Evolutionary conservation across 164 flowering plant genomes (phyloP), one percentile per base, ranked within the genome.

Genomic region (Protea cynaroides): DNA sequence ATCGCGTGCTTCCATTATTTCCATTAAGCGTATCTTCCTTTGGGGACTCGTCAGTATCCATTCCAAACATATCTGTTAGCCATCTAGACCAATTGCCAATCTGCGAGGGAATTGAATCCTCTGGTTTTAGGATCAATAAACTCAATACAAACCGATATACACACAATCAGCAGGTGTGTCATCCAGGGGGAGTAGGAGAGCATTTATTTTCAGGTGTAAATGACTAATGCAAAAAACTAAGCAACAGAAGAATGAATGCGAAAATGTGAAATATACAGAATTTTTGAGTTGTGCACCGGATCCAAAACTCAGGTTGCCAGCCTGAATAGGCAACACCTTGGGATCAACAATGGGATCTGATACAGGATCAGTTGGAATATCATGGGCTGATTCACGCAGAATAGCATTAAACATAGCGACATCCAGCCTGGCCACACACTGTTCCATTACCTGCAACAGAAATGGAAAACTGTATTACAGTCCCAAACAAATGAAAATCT

Each of bases 381-480:
- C 95, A 65, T 86, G 72, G 54, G 80, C 96, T 25, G 99, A 95
- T 69, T 95, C 98, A 21, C 99, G 89, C 19, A 95, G 82, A 71
- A 95, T 95, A 46, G 99, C 99, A 82, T 95, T 95, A 69, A 95
- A 95, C 99, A 95, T 95, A 63, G 99, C 99, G 37, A 92, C 92
- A 71, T 95, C 99, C 38, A 92, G 79, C 80, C 99, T 83, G 25
- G 86, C 79, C 54, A 88, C 79, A 70, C 99, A 92, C 62, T 90
- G 90, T 63, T 90, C 90, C 97, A 95, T 90, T 22, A 92, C 97
- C 99, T 95, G 67, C 65, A 55, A 70, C 36, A 76, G 4, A 56
- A 58, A 38, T 50, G 15, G 17, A 58, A 38, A 22, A 23, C 12
- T 11, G 24, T 34, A 37, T 36, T 36, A 29, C 47, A 9, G 25